These are phyloP conservation scores for Arabidopsis lyrata DNA, from an alignment of 441 rosid species.

Conservation along the genomic window DNA sequence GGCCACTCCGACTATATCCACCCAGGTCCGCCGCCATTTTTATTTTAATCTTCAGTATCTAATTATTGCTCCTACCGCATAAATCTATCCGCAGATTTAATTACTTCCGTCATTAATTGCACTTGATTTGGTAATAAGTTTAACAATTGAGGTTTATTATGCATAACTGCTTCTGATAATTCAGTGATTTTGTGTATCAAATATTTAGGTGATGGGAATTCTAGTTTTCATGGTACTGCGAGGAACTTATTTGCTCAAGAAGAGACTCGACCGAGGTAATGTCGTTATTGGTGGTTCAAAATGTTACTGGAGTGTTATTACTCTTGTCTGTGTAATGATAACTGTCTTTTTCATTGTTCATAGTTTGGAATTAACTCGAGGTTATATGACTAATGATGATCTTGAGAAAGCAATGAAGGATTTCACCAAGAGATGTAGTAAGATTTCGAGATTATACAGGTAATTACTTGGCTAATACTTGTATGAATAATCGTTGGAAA, in stretches of 20 bases:
- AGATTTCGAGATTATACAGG: constrained; percentile 90
- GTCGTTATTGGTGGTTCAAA: not conserved
- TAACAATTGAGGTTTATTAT: constrained; percentile 6
- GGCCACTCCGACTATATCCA: constrained; percentile 44
- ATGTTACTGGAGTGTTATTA: constrained; percentile 4
- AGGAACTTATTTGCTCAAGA: constrained; percentile 51
- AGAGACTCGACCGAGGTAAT: constrained; percentile 51
- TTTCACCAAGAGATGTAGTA: constrained; percentile 73
- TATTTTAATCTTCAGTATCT: not conserved
- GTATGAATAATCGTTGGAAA: not conserved
- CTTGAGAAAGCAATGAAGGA: constrained; percentile 82
- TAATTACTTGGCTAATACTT: constrained; percentile 43
- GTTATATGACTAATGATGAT: constrained; percentile 80
- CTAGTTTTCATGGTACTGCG: constrained; percentile 36
- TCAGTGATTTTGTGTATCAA: not conserved
- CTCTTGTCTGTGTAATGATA: constrained; percentile 13
- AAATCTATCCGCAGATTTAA: not conserved
- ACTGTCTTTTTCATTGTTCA: constrained; percentile 9
- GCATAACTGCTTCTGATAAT: not conserved
- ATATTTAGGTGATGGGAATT: constrained; percentile 41
- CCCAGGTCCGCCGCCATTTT: constrained; percentile 46
- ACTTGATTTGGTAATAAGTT: not conserved
- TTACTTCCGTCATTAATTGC: constrained; percentile 24
- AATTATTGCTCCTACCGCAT: too few species aligned
- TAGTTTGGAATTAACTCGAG: constrained; percentile 64